Evolutionary conservation across 179 eudicot genomes (phyloP).

Genomic region (Sideroxylon spinosum): DNA sequence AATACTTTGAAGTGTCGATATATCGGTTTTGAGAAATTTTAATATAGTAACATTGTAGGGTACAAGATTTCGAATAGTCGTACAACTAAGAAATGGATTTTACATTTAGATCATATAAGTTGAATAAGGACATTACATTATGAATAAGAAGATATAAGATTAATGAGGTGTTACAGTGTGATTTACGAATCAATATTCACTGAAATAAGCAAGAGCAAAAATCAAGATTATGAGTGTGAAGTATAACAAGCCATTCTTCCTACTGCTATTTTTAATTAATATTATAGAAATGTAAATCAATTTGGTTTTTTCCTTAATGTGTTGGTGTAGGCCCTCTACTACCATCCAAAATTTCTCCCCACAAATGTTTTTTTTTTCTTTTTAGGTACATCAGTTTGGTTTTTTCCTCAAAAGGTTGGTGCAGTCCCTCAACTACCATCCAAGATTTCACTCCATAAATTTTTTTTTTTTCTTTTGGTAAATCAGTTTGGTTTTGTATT

Average conservation of each 20-base stretch:
- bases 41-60: neutral
- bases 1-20: slow-evolving; percentile 6
- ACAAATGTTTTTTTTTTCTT: too few relatives aligned
- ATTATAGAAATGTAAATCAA: neutral
- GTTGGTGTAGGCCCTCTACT: neutral
- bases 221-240: neutral
- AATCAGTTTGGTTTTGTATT: too few relatives aligned
- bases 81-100: neutral
- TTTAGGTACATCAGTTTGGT: too few relatives aligned
- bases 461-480: too few relatives aligned
- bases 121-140: neutral
- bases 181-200: too few relatives aligned
- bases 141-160: neutral
- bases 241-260: neutral
- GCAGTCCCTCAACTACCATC: too few relatives aligned
- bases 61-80: neutral
- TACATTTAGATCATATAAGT: neutral
- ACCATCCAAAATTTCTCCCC: neutral
- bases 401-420: too few relatives aligned
- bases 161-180: too few relatives aligned
- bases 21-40: neutral
- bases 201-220: too few relatives aligned
- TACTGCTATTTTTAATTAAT: too few relatives aligned
- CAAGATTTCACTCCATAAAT: too few relatives aligned
- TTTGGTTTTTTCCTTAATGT: too few relatives aligned